Evolutionary conservation across 225 moss, liverwort and hornwort genomes (phyloP).

Genomic region (Lunularia cruciata): DNA sequence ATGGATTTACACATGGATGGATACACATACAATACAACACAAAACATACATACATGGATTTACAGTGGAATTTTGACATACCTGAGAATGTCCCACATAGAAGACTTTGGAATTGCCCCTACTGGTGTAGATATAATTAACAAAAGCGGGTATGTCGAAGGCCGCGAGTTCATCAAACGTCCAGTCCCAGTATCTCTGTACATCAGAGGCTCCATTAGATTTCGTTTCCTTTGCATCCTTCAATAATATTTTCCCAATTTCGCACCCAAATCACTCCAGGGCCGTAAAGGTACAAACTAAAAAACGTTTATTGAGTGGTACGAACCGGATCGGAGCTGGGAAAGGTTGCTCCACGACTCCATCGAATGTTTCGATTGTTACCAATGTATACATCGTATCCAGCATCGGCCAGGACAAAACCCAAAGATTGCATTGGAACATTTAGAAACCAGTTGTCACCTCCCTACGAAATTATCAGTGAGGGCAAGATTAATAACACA

Average conservation of each 20-base stretch:
- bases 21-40: too few species aligned
- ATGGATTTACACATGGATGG: too few species aligned
- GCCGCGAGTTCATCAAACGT: conserved; percentile 39
- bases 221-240: too few species aligned
- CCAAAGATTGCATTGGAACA: conserved; percentile 16
- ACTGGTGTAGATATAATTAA: conserved; percentile 27
- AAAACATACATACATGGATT: too few species aligned
- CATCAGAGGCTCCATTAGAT: background rate
- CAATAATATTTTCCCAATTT: too few species aligned
- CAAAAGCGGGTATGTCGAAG: conserved; percentile 27
- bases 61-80: too few species aligned
- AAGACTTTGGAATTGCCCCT: conserved; percentile 31
- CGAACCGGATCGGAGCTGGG: too few species aligned
- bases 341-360: conserved; percentile 42
- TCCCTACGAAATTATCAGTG: conserved; percentile 10
- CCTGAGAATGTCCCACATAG: conserved; percentile 42
- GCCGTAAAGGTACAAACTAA: too few species aligned
- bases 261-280: too few species aligned
- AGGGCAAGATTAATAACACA: too few species aligned
- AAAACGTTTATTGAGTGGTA: too few species aligned
- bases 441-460: conserved; percentile 35
- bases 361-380: conserved; percentile 31
- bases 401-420: conserved; percentile 27
- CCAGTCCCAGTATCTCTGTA: conserved; percentile 46
- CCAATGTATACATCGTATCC: conserved; percentile 44